Conservation (phyloP, 768 basidiomycete genomes). For the Paxillus involutus region DNA sequence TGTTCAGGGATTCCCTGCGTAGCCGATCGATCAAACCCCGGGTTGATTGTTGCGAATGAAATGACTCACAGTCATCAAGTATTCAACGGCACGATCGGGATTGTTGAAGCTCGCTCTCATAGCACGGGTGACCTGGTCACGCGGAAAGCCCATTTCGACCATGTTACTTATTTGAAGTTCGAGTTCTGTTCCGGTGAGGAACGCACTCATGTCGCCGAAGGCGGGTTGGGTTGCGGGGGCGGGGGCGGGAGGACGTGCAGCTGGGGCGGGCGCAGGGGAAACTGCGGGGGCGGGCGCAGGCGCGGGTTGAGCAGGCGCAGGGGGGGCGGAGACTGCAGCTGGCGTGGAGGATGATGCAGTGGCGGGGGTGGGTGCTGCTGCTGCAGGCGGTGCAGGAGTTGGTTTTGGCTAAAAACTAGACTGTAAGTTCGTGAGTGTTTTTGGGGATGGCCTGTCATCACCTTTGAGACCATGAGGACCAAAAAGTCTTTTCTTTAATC, state of each 20-base stretch:
- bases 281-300: conserved; percentile 36
- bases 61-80: conserved; percentile 80
- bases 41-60: background rate
- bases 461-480: conserved; percentile 99
- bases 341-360: conserved; percentile 32
- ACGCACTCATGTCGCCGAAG: conserved; percentile 53
- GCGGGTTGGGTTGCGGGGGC: conserved; percentile 31
- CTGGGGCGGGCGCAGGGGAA: conserved; percentile 27
- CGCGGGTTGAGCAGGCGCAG: conserved; percentile 32
- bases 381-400: conserved; percentile 27
- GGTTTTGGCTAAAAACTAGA: conserved; percentile 52
- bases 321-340: conserved; percentile 23
- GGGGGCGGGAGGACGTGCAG: conserved; percentile 21
- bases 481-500: conserved; percentile 98
- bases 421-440: conserved; percentile 1
- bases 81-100: conserved; percentile 97
- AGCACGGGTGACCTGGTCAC: conserved; percentile 81
- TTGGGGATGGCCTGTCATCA: conserved; percentile 31
- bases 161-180: conserved; percentile 81
- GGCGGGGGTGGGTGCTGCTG: conserved; percentile 25
- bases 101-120: conserved; percentile 96
- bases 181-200: conserved; percentile 75
- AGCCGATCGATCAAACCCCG: conserved; percentile 8
- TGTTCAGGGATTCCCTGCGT: conserved; percentile 78
- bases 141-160: conserved; percentile 91